A percentile compares a stretch with the other conserved stretches of the same genome.
Conservation (phyloP, 2,329 filamentous ascomycete genomes). For the Colletotrichum lindemuthianum region DNA sequence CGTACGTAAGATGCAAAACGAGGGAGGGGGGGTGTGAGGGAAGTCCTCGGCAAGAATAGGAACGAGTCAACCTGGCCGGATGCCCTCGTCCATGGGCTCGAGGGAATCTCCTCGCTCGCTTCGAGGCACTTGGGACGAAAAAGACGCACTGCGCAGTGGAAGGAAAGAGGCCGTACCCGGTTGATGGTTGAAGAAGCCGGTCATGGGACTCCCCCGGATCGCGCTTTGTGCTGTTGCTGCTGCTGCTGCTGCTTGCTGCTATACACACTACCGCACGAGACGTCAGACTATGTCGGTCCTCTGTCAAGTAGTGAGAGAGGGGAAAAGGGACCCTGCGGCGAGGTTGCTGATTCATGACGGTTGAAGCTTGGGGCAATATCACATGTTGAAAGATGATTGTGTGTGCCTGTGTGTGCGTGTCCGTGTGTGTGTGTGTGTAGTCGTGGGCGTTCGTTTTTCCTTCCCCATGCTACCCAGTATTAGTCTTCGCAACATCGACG, state of each 20-base stretch:
- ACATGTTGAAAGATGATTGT: slow-evolving; percentile 1
- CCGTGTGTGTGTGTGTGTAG: too few species aligned
- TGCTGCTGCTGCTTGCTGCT: neutral
- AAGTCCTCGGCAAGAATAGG: slow-evolving; percentile 5
- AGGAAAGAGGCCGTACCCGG: slow-evolving; percentile 14
- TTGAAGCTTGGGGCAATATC: slow-evolving; percentile 19
- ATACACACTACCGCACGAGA: slow-evolving; percentile 6
- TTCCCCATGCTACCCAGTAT: neutral
- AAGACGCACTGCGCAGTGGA: neutral
- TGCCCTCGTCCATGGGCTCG: neutral
- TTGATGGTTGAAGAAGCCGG: neutral
- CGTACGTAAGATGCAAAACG: slow-evolving; percentile 15
- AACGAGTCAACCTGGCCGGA: slow-evolving; percentile 15
- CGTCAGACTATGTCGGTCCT: neutral
- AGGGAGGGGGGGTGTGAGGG: neutral
- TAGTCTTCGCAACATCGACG: too few species aligned
- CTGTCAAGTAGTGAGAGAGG: neutral
- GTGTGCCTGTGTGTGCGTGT: neutral
- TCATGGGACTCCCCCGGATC: slow-evolving; percentile 5
- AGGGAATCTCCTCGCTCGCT: neutral
- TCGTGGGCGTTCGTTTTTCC: too few species aligned
- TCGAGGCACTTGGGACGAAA: slow-evolving; percentile 15
- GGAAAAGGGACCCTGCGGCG: slow-evolving; percentile 11
- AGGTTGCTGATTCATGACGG: slow-evolving; percentile 9
- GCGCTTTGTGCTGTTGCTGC: neutral